These are phyloP conservation scores for Candida palmyrensis DNA, from an alignment of 805 yeast species.

Conservation along the genomic window DNA sequence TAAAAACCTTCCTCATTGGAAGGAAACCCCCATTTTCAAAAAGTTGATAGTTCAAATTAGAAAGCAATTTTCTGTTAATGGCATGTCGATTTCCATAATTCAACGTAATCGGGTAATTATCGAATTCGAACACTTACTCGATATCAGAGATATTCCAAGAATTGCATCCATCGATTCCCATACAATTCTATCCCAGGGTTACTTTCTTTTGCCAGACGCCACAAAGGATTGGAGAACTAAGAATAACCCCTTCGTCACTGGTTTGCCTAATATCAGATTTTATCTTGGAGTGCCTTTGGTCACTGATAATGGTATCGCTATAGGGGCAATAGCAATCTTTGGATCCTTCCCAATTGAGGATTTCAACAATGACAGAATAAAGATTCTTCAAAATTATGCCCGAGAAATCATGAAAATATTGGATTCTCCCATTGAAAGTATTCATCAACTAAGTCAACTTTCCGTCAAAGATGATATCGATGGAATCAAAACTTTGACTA, in stretches of 20 bases:
- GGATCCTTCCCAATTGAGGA: constrained; percentile 40
- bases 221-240: constrained; percentile 65
- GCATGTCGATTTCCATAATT: constrained; percentile 57
- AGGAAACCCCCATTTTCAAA: constrained; percentile 33
- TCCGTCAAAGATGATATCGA: constrained; percentile 6
- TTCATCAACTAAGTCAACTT: constrained; percentile 6
- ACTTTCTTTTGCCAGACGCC: constrained; percentile 55
- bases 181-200: constrained; percentile 53
- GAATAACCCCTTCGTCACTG: constrained; percentile 58
- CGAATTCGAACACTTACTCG: constrained; percentile 45
- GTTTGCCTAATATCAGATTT: constrained; percentile 54
- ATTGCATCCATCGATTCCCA: constrained; percentile 63
- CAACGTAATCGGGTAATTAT: constrained; percentile 43
- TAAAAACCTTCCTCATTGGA: constrained; percentile 46
- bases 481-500: constrained; percentile 26
- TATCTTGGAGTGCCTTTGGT: constrained; percentile 63
- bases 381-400: constrained; percentile 32
- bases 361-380: constrained; percentile 30
- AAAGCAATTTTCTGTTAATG: constrained; percentile 40
- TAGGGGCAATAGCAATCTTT: constrained; percentile 59
- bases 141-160: constrained; percentile 48
- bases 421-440: constrained; percentile 23
- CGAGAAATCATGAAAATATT: constrained; percentile 39
- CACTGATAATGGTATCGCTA: constrained; percentile 32
- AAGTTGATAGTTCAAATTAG: constrained; percentile 32